Evolutionary conservation across 495 filamentous ascomycete species (phyloP), one percentile per base, ranked within the genome.

Genomic region (Hypoxylon lienhwacheense): DNA sequence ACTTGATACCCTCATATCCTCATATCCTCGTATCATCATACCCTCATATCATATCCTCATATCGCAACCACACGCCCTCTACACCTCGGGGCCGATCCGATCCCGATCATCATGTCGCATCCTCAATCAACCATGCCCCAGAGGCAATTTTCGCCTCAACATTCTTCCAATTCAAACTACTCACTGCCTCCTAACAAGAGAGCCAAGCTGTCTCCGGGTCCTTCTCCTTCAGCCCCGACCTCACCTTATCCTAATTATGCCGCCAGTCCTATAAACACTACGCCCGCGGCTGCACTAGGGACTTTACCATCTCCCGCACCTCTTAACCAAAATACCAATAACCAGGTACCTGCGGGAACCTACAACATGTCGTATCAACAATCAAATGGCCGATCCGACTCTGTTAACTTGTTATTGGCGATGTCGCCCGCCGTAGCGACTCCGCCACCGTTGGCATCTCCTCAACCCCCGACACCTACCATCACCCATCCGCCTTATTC

Each of bases 131-230:
- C 50, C 26, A 57, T 60, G 10, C 55, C 51, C 14, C 62, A 32
- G 36, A 59, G 55, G 53, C 66, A 67, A 45, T 74, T 69, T 44
- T 69, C 70, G 36, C 61, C 72, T 1, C 71, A 73, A 12, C 66
- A 70, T 17, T 66, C 71, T 24, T 60, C 73, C 1, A 74, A 71
- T 11, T 66, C 69, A 61, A 44, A 47, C 15, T 54, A 63, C 33
- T 49, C 49, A 17, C 67, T 79, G 35, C 85, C 84, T 12, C 78
- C 81, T 0, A 81, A 70, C 42, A 88, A 95, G 69, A 79, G 87
- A 35, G 81, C 81, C 47, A 82, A 83, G 15, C 71, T 90, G 10
- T 90, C 87, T 19, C 82, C 87, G 17, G 80, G 81, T 2, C 41
- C 41, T 34, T 82, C 85, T 42, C 49, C 53, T 21, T 65, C 55